These are phyloP conservation scores for Ilyonectria mors-panacis DNA, from an alignment of 2,329 filamentous ascomycete genomes.

Conservation along the genomic window DNA sequence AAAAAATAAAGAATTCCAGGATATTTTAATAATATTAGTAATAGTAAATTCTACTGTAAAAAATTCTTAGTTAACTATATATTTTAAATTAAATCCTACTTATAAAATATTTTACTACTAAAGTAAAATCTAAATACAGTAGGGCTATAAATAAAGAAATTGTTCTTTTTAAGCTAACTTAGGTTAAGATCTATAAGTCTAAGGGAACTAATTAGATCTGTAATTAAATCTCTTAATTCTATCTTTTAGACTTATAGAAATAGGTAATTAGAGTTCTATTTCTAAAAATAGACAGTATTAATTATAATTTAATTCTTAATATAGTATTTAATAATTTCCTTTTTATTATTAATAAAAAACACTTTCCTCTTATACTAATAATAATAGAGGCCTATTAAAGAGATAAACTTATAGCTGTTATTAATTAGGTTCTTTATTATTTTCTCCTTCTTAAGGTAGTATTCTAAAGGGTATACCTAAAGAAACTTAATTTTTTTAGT, in stretches of 20 bases:
- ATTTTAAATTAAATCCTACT: background rate
- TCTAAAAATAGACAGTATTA: constrained; percentile 2
- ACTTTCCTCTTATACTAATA: constrained; percentile 4
- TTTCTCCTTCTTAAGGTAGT: background rate
- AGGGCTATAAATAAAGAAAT: constrained; percentile 9
- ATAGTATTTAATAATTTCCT: constrained; percentile 1
- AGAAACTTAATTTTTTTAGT: constrained; percentile 3
- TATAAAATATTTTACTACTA: constrained; percentile 10
- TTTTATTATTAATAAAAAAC: constrained; percentile 1
- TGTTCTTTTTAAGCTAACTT: constrained; percentile 1
- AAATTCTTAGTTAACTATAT: constrained; percentile 1
- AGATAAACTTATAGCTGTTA: background rate
- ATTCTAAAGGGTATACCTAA: constrained; percentile 3
- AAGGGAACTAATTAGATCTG: background rate
- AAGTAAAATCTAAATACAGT: constrained; percentile 11
- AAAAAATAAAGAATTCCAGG: constrained; percentile 3
- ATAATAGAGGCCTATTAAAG: constrained; percentile 2
- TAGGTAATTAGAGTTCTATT: constrained; percentile 2
- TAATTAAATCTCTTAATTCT: background rate
- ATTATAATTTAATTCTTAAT: constrained; percentile 3
- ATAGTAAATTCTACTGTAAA: constrained; percentile 9
- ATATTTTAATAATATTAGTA: constrained; percentile 3
- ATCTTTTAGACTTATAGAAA: constrained; percentile 1
- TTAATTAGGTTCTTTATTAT: background rate
- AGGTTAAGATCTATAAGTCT: constrained; percentile 5